Percentiles rank a stretch among this genome's conserved stretches.
Evolutionary conservation across 805 yeast genomes (phyloP).

Genomic region (Yarrowia sp.): DNA sequence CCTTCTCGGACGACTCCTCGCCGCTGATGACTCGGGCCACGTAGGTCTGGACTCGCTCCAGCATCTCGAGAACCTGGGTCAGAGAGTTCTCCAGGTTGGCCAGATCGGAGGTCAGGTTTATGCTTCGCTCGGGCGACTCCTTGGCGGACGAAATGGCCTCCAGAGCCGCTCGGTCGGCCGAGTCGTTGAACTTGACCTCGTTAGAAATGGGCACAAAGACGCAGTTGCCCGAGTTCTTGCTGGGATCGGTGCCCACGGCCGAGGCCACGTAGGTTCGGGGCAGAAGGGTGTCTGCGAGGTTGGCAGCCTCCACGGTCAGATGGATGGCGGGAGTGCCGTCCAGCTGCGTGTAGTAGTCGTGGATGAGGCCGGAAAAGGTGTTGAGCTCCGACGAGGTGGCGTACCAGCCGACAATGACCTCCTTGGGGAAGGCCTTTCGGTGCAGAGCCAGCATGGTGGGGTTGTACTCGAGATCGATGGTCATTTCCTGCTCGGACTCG

Average conservation of each 20-base stretch:
- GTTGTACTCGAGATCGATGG: constrained; percentile 74
- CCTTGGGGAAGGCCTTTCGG: constrained; percentile 68
- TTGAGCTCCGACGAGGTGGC: constrained; percentile 56
- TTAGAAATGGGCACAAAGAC: constrained; percentile 76
- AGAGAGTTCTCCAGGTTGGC: constrained; percentile 38
- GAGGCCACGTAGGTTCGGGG: constrained; percentile 68
- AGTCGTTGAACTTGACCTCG: constrained; percentile 52
- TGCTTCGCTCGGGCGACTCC: constrained; percentile 36
- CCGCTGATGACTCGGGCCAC: constrained; percentile 34
- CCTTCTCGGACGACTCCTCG: constrained; percentile 32
- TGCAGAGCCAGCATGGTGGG: constrained; percentile 64
- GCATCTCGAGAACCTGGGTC: constrained; percentile 40
- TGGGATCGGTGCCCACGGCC: constrained; percentile 57
- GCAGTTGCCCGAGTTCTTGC: constrained; percentile 43
- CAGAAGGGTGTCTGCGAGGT: constrained; percentile 49
- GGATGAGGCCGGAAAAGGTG: constrained; percentile 70
- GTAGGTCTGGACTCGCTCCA: constrained; percentile 41
- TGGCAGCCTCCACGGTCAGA: constrained; percentile 59
- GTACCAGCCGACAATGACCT: constrained; percentile 82
- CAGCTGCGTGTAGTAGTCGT: constrained; percentile 71
- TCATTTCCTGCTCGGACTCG: constrained; percentile 70
- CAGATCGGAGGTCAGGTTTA: constrained; percentile 38
- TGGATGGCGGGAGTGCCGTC: constrained; percentile 78
- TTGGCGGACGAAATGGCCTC: constrained; percentile 39
- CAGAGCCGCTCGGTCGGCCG: constrained; percentile 46